These are phyloP conservation scores for Cryphonectria parasitica DNA, from an alignment of 2,329 filamentous ascomycete species.

Conservation along the genomic window DNA sequence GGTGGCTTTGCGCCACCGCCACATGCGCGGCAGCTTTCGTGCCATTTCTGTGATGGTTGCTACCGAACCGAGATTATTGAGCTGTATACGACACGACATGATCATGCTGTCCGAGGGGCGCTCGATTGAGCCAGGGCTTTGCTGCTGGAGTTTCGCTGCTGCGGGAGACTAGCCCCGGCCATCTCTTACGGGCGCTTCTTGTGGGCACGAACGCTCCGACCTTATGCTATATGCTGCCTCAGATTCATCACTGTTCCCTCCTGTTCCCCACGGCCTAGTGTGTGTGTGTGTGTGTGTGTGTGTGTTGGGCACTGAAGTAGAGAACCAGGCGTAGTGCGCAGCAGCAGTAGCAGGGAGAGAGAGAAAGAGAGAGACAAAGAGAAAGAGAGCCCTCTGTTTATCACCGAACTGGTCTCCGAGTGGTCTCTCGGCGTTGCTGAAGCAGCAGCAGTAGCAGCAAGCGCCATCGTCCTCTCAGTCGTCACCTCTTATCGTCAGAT, in stretches of 20 bases:
- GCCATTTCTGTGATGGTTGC: neutral
- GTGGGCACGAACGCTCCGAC: neutral
- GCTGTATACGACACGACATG: neutral
- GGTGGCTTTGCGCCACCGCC: neutral
- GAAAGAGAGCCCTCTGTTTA: too few relatives aligned
- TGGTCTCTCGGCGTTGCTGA: neutral
- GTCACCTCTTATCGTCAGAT: conserved; percentile 20
- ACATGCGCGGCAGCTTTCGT: neutral
- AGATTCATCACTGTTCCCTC: neutral
- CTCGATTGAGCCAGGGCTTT: neutral
- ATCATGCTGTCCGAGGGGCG: neutral
- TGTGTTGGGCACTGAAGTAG: neutral
- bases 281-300: neutral
- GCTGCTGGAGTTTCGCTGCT: neutral
- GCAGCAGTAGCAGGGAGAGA: neutral
- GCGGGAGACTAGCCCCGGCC: neutral
- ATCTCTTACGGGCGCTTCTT: neutral
- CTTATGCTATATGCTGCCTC: neutral
- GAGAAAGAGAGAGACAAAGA: neutral
- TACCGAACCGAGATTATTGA: conserved; percentile 1
- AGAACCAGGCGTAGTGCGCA: neutral
- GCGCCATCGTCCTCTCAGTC: neutral
- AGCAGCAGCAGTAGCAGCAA: neutral
- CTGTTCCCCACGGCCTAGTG: neutral
- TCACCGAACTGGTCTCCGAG: neutral